Percentiles rank a stretch among this genome's conserved stretches.
phyloP scores from a whole-genome alignment of 805 yeast species.

The Candida hispaniensis region DNA sequence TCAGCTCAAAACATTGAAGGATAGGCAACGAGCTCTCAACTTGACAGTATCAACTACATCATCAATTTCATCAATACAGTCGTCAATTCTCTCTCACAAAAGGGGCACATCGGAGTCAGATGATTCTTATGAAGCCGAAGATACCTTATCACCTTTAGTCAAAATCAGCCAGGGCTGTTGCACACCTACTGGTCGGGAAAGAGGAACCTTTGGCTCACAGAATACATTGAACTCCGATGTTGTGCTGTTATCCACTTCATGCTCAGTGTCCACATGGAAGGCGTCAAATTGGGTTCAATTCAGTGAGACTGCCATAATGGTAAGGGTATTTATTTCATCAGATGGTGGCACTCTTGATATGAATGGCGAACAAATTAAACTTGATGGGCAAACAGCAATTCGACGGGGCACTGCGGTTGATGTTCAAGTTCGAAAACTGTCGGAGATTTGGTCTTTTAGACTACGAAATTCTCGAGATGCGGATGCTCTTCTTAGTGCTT shows the following conservation, averaged over 20 bases:
- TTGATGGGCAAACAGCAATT: constrained; percentile 10
- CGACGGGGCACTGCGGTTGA: constrained; percentile 16
- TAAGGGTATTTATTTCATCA: constrained; percentile 6
- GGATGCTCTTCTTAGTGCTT: constrained; percentile 6
- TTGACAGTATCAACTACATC: too few species aligned
- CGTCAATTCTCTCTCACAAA: not conserved
- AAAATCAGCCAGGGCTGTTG: constrained; percentile 9
- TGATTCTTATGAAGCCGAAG: constrained; percentile 7
- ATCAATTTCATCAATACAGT: not conserved
- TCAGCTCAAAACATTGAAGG: too few species aligned
- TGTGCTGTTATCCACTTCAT: too few species aligned
- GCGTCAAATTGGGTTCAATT: constrained; percentile 10
- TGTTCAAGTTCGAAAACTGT: constrained; percentile 12
- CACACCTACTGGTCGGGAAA: too few species aligned
- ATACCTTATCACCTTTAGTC: constrained; percentile 8
- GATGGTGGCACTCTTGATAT: constrained; percentile 9
- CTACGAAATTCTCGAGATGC: constrained; percentile 14
- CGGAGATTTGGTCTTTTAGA: constrained; percentile 13
- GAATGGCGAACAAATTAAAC: not conserved
- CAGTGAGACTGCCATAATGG: not conserved
- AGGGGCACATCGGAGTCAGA: too few species aligned
- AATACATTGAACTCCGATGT: too few species aligned
- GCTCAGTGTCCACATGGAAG: constrained; percentile 15
- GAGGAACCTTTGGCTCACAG: too few species aligned
- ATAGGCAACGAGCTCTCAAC: too few species aligned